A percentile compares a stretch with the other conserved stretches of the same genome.
Conservation (phyloP, 257 asterid species). For the Rehmannia glutinosa region DNA sequence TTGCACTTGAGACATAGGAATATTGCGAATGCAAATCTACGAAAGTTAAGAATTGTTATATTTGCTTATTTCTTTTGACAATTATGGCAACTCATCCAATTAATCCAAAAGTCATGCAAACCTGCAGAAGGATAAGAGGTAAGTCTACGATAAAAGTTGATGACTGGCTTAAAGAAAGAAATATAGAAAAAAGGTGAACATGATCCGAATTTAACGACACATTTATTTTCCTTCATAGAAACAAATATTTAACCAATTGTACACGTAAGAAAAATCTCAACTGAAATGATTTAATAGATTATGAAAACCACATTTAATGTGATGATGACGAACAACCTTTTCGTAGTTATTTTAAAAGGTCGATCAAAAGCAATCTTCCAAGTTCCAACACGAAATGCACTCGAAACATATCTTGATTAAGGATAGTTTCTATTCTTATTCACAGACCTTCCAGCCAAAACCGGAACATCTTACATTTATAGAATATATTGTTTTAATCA, state of each 20-base stretch:
- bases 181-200: no score
- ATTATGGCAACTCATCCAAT: background rate
- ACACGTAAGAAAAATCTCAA: background rate
- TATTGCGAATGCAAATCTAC: no score
- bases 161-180: no score
- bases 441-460: background rate
- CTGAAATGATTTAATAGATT: background rate
- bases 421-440: background rate
- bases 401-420: background rate
- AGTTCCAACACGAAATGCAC: no score
- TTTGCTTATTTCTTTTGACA: background rate
- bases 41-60: no score
- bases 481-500: background rate
- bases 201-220: no score
- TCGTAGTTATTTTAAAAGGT: no score
- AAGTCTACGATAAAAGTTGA: no score
- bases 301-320: background rate
- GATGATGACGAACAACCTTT: background rate
- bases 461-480: background rate
- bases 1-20: background rate
- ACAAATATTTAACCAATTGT: background rate
- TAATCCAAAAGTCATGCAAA: background rate
- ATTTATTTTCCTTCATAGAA: background rate
- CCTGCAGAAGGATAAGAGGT: no score
- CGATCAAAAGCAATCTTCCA: no score